These are phyloP conservation scores for Ganoderma boninense DNA, from an alignment of 1,284 basidiomycete species.

Conservation along the genomic window DNA sequence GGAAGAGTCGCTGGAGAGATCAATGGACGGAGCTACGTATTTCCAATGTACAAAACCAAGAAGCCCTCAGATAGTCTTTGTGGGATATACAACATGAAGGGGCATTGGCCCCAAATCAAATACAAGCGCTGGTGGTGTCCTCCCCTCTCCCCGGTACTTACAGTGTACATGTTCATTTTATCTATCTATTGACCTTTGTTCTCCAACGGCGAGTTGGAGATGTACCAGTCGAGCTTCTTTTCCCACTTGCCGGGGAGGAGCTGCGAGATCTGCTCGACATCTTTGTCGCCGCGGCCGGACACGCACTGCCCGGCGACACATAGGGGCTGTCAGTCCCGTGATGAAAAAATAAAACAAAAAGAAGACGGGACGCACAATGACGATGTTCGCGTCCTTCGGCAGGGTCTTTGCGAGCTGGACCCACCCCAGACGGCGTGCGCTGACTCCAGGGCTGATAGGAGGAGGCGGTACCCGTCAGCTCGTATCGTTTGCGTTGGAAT, in stretches of 20 bases:
- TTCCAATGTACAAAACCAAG: not conserved
- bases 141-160: too few relatives aligned
- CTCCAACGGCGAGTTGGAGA: slow-evolving; percentile 36
- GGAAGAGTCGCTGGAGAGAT: not conserved
- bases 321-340: not conserved
- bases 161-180: too few relatives aligned
- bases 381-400: slow-evolving; percentile 86
- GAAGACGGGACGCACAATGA: slow-evolving; percentile 71
- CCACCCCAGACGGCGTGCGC: slow-evolving; percentile 96
- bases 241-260: slow-evolving; percentile 88
- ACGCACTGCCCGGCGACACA: slow-evolving; percentile 72
- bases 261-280: slow-evolving; percentile 91
- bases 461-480: slow-evolving; percentile 5
- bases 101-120: not conserved
- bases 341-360: slow-evolving; percentile 9
- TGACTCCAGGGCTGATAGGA: slow-evolving; percentile 83
- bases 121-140: not conserved
- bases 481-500: not conserved
- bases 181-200: not conserved
- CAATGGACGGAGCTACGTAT: not conserved
- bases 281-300: slow-evolving; percentile 93
- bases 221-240: slow-evolving; percentile 89
- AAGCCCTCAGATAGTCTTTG: not conserved
- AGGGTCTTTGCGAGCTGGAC: slow-evolving; percentile 86
- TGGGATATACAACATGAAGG: slow-evolving; percentile 4